Percentiles rank a stretch among this genome's conserved stretches.
phyloP scores from a whole-genome alignment of 73 alveolate genomes.

The Blepharisma stoltei region DNA sequence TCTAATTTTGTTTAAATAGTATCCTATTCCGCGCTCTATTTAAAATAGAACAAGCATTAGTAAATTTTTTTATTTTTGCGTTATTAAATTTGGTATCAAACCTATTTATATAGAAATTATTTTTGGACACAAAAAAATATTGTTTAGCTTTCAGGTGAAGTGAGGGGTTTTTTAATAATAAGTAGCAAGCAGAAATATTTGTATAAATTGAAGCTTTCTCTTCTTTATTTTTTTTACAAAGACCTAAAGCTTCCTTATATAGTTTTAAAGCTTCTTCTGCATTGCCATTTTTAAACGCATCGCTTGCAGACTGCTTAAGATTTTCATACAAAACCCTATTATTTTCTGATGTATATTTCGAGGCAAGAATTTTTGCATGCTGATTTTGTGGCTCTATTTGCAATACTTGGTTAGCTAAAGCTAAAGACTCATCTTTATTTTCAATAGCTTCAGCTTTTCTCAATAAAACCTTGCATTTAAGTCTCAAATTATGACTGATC shows the following conservation, averaged over 20 bases:
- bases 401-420: not conserved
- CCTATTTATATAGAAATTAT: too few relatives aligned
- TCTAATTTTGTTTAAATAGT: too few relatives aligned
- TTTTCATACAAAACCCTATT: not conserved
- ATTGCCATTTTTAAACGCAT: not conserved
- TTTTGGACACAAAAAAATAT: too few relatives aligned
- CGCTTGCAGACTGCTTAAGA: not conserved
- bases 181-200: too few relatives aligned
- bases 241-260: not conserved
- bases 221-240: too few relatives aligned
- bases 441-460: conserved; percentile 87
- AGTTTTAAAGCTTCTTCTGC: not conserved
- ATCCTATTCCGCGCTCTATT: too few relatives aligned
- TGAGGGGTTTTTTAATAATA: too few relatives aligned
- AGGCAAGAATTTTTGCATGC: not conserved
- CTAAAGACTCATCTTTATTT: not conserved
- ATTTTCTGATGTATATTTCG: not conserved
- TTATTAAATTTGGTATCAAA: too few relatives aligned
- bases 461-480: conserved; percentile 77
- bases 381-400: not conserved
- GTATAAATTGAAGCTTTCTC: too few relatives aligned
- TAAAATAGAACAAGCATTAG: too few relatives aligned
- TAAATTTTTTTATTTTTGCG: too few relatives aligned
- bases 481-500: conserved; percentile 62
- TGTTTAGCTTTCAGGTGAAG: too few relatives aligned